Evolutionary conservation across 352 stramenopile species (phyloP).

Genomic region (Phytopythium helicoides): DNA sequence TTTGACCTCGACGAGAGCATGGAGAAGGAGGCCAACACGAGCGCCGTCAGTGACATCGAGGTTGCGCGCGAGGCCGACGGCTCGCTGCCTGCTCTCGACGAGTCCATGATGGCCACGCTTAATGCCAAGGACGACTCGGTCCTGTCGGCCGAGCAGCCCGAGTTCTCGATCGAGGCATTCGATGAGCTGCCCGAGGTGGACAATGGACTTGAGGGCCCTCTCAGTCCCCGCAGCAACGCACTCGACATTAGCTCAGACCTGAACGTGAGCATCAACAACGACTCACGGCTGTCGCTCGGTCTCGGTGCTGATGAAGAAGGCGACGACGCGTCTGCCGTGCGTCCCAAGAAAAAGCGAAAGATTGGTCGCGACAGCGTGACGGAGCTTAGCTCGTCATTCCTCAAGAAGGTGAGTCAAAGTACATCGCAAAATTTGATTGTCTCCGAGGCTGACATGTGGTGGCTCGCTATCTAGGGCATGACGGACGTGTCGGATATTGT

Average conservation of each 20-base stretch:
- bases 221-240: slow-evolving; percentile 37
- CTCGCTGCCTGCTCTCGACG: slow-evolving; percentile 42
- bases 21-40: slow-evolving; percentile 62
- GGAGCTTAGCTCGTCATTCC: slow-evolving; percentile 65
- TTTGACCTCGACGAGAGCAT: slow-evolving; percentile 79
- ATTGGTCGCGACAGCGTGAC: slow-evolving; percentile 78
- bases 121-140: slow-evolving; percentile 48
- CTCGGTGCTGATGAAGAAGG: slow-evolving; percentile 42
- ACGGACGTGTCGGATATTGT: slow-evolving; percentile 62
- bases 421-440: neutral
- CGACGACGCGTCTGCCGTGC: slow-evolving; percentile 13
- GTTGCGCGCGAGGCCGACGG: slow-evolving; percentile 70
- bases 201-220: slow-evolving; percentile 24
- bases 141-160: slow-evolving; percentile 28
- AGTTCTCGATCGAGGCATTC: slow-evolving; percentile 58
- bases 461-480: neutral
- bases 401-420: slow-evolving; percentile 52
- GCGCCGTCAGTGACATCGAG: slow-evolving; percentile 80
- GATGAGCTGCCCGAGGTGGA: slow-evolving; percentile 62
- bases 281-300: slow-evolving; percentile 65
- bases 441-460: neutral
- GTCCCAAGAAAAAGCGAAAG: slow-evolving; percentile 80
- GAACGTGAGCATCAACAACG: slow-evolving; percentile 64
- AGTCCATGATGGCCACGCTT: slow-evolving; percentile 45
- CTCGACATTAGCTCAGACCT: slow-evolving; percentile 72